Evolutionary conservation across 306 rosid species (phyloP), one percentile per base, ranked within the genome.

Genomic region (Urtica urens): DNA sequence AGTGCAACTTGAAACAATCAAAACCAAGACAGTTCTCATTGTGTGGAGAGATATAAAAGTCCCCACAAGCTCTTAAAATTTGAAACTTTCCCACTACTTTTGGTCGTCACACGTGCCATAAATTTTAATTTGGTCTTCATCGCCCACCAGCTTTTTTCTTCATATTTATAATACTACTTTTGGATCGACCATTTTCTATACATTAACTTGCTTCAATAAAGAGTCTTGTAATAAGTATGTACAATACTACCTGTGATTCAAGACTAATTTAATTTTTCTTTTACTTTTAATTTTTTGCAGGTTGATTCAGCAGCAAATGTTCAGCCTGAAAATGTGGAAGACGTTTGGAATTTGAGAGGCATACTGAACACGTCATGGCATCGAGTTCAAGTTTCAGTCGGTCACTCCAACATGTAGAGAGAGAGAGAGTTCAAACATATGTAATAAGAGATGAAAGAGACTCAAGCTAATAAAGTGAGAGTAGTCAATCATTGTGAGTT

Each of bases 291-390:
- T n/a, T n/a, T n/a, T n/a, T 55, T 60, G 68, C 80, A 83, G 97
- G 93, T 81, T 42, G 97, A 88, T 76, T 60, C 85, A 23, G 80
- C 95, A 6, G 94, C 83, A 26, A 88, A 88, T 64, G 85, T 88
- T 39, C 97, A 88, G 49, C 95, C 95, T 28, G 90, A 76, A 46
- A 88, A 64, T 26, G 90, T 81, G 56, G 81, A 83, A 45, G 90
- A 78, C 30, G 72, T 83, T 25, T 83, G 96, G 96, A 88, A 88
- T 68, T 64, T 88, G 52, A 72, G 95, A 70, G 97, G 97, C 35
- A 81, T 88, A 59, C 73, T 88, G 50, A 90, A 90, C 75, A 84
- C 80, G 15, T 81, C 95, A 55, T 84, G 95, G 95, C 95, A 84
- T 65, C 44, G 90, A 12, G 81, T 90, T n/a, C 68, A 64, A 50